Evolutionary conservation across 306 rosid species (phyloP).

Genomic region (Urtica urens): DNA sequence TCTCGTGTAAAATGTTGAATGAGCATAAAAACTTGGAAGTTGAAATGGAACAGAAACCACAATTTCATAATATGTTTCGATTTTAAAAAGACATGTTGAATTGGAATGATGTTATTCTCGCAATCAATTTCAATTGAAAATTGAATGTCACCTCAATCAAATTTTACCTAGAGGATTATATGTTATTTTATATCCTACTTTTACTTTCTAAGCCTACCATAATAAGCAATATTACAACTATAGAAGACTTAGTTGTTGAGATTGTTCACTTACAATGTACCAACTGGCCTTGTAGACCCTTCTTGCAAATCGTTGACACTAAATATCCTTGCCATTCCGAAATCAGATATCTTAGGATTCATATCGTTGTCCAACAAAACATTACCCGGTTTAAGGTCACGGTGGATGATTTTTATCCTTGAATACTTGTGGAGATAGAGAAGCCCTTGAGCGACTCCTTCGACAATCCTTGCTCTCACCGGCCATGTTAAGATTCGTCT

Average conservation of each 20-base stretch:
- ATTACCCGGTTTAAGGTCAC: conserved; percentile 5
- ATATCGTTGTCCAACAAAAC: not conserved
- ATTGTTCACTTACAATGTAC: conserved; percentile 2
- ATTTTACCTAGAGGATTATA: no score
- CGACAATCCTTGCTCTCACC: not conserved
- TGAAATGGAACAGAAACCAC: no score
- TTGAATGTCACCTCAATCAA: no score
- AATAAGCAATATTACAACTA: no score
- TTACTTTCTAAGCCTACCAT: no score
- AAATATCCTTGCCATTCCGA: conserved; percentile 13
- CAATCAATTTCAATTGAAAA: no score
- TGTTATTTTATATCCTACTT: no score
- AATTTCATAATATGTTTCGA: no score
- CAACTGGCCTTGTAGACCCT: not conserved
- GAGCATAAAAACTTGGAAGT: no score
- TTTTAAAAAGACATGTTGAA: no score
- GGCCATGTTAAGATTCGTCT: not conserved
- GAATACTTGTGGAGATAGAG: conserved; percentile 4
- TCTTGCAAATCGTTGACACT: not conserved
- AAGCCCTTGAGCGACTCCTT: conserved; percentile 7
- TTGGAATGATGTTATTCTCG: not conserved
- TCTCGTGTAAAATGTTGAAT: no score
- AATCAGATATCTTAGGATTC: conserved; percentile 12
- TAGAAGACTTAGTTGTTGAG: no score
- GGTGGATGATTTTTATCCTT: not conserved